Evolutionary conservation across 106 monocot genomes (phyloP).

Genomic region (Allium fistulosum): DNA sequence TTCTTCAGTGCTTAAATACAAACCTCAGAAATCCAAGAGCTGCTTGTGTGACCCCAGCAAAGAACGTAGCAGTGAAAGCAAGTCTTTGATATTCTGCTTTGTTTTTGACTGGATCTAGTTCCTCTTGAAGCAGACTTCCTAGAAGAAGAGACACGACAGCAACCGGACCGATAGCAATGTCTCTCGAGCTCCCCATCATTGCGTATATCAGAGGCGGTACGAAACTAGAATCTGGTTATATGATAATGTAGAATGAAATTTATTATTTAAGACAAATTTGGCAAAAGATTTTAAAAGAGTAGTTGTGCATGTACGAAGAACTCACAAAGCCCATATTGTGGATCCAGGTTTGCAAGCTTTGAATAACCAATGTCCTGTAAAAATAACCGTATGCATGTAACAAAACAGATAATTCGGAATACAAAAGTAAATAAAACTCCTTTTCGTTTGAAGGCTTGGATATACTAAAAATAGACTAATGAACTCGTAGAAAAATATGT

Average conservation of each 20-base stretch:
- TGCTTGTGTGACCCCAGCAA: slow-evolving; percentile 77
- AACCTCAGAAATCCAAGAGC: slow-evolving; percentile 77
- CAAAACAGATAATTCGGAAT: not conserved
- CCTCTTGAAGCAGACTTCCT: slow-evolving; percentile 57
- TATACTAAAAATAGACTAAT: no score
- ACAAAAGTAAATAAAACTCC: not conserved
- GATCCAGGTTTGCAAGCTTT: slow-evolving; percentile 23
- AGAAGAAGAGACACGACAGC: slow-evolving; percentile 88
- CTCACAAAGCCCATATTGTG: slow-evolving; percentile 27
- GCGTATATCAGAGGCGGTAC: slow-evolving; percentile 88
- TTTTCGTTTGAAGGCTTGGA: no score
- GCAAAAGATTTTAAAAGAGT: no score
- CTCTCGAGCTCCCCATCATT: slow-evolving; percentile 84
- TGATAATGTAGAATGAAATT: no score
- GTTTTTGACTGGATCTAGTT: slow-evolving; percentile 41
- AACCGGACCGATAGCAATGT: slow-evolving; percentile 91
- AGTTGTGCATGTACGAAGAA: not conserved
- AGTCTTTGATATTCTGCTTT: slow-evolving; percentile 48
- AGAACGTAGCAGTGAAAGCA: slow-evolving; percentile 89
- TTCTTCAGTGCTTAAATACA: no score
- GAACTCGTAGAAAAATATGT: no score
- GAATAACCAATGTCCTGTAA: slow-evolving; percentile 23
- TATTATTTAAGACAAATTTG: no score
- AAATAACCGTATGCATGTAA: no score
- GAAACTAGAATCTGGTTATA: slow-evolving; percentile 63